A percentile compares a stretch with the other conserved stretches of the same genome.
Conservation (phyloP, 202 grass and related monocot genomes). For the Dendrocalamus latiflorus region DNA sequence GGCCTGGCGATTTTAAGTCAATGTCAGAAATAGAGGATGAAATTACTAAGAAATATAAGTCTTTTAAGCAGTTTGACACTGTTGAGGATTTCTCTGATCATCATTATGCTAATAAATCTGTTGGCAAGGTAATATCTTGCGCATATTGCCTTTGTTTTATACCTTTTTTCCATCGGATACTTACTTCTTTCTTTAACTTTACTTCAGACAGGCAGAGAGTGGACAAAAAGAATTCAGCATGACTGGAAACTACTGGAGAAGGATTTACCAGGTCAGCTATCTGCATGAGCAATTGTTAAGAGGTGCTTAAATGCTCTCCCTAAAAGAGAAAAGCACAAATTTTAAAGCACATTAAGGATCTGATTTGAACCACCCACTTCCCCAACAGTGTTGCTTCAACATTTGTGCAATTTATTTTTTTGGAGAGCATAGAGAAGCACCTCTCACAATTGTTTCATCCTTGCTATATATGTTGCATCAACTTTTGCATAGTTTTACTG, state of each 20-base stretch:
- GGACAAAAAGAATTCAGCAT: conserved; percentile 78
- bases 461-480: not conserved
- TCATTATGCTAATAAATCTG: conserved; percentile 42
- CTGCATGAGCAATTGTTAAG: not conserved
- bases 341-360: not conserved
- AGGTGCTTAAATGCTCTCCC: not conserved
- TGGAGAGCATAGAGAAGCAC: not conserved
- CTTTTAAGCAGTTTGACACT: conserved; percentile 84
- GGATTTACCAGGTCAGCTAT: conserved; percentile 70
- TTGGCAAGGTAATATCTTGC: conserved; percentile 37
- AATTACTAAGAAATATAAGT: conserved; percentile 66
- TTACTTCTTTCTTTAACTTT: not conserved
- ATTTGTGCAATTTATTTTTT: not conserved
- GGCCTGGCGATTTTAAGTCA: conserved; percentile 31
- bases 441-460: not conserved
- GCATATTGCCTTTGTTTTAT: not conserved
- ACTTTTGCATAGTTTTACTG: no score
- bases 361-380: not conserved
- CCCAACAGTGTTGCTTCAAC: not conserved
- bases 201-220: conserved; percentile 65
- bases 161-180: not conserved
- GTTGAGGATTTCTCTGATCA: conserved; percentile 76
- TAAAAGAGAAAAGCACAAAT: not conserved
- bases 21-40: conserved; percentile 66
- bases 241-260: conserved; percentile 89